Evolutionary conservation across 208 protist species (phyloP).

Genomic region (Crithidia sp.): DNA sequence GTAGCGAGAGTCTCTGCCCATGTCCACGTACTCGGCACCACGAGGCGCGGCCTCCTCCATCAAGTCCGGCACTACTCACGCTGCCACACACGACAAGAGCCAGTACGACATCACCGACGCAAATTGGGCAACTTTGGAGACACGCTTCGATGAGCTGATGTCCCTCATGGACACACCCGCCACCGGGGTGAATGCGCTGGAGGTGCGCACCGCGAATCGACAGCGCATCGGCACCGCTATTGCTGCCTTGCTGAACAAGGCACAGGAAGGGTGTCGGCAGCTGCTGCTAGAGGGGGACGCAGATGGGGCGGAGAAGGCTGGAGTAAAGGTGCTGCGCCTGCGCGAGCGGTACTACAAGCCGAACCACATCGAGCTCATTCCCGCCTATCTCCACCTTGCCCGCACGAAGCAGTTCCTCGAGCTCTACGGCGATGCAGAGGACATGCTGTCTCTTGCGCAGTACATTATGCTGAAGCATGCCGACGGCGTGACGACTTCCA

Average conservation of each 20-base stretch:
- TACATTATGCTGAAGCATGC: constrained; percentile 80
- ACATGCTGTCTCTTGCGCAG: constrained; percentile 89
- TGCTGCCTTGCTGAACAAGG: constrained; percentile 59
- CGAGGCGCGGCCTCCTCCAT: neutral
- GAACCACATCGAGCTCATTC: constrained; percentile 72
- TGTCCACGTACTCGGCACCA: neutral
- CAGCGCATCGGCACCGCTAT: constrained; percentile 70
- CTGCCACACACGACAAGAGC: constrained; percentile 15
- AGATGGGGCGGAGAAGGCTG: constrained; percentile 75
- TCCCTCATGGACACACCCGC: constrained; percentile 61
- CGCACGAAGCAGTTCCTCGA: constrained; percentile 88
- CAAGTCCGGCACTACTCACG: neutral
- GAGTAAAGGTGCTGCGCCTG: constrained; percentile 78
- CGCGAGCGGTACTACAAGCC: constrained; percentile 79
- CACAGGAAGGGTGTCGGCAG: constrained; percentile 74
- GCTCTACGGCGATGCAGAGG: constrained; percentile 81
- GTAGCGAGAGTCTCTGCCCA: neutral
- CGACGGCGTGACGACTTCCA: constrained; percentile 47
- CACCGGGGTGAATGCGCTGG: constrained; percentile 72
- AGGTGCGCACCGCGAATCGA: constrained; percentile 54
- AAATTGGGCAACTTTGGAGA: constrained; percentile 72
- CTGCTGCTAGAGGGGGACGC: constrained; percentile 76
- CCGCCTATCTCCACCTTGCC: constrained; percentile 84
- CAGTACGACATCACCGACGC: constrained; percentile 65
- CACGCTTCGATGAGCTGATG: constrained; percentile 77